Percentiles rank a stretch among this genome's conserved stretches.
These are phyloP conservation scores for Cladophialophora chaetospira DNA, from an alignment of 2,329 filamentous ascomycete species.

Conservation along the genomic window DNA sequence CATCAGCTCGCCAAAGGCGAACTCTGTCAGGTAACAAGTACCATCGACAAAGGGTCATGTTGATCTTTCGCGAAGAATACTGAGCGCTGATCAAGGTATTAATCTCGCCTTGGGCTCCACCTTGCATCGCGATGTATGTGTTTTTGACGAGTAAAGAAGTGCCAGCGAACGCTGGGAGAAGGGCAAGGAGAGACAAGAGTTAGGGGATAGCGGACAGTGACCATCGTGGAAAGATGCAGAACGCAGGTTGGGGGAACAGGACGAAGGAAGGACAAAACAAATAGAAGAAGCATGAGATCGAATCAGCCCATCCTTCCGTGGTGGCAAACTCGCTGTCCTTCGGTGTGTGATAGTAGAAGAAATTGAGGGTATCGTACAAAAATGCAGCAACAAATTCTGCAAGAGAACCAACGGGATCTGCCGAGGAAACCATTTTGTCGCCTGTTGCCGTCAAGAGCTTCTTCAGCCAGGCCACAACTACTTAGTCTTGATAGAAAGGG, in stretches of 20 bases:
- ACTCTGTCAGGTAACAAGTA: too few species aligned
- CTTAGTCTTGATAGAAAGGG: too few species aligned
- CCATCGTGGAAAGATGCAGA: background rate
- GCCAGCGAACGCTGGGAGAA: too few species aligned
- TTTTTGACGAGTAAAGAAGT: background rate
- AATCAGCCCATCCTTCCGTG: too few species aligned
- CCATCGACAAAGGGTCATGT: conserved; percentile 25
- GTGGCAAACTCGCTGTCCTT: too few species aligned
- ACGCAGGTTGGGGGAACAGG: background rate
- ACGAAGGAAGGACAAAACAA: background rate
- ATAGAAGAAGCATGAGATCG: background rate
- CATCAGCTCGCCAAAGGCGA: background rate
- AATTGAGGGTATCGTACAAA: conserved; percentile 12
- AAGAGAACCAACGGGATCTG: too few species aligned
- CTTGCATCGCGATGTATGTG: conserved; percentile 49
- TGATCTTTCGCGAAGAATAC: conserved; percentile 56
- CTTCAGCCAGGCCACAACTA: too few species aligned
- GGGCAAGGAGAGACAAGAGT: background rate
- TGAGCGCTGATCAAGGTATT: conserved; percentile 56
- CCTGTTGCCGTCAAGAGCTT: too few species aligned
- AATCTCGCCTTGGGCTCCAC: conserved; percentile 56
- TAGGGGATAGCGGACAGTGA: background rate
- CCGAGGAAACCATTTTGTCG: too few species aligned
- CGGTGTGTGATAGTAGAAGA: too few species aligned
- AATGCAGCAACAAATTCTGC: background rate